A percentile compares a stretch with the other conserved stretches of the same genome.
Evolutionary conservation across 352 stramenopile species (phyloP).

Genomic region (Peronospora destructor): DNA sequence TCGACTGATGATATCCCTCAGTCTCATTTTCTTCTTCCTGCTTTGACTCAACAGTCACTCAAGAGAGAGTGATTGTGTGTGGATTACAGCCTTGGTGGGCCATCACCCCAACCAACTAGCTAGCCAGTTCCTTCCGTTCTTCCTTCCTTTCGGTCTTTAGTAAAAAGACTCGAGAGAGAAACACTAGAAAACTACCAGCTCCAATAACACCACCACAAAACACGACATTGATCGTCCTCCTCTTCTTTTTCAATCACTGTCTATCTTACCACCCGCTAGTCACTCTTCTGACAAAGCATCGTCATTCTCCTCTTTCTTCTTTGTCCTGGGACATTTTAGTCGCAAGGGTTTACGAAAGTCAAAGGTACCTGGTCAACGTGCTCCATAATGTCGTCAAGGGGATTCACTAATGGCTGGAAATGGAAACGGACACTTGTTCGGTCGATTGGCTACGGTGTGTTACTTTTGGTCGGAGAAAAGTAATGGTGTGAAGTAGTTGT

Average conservation of each 20-base stretch:
- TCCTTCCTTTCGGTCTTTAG: not conserved
- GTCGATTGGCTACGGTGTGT: conserved; percentile 16
- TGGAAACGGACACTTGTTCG: not conserved
- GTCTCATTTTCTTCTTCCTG: not conserved
- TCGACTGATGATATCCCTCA: not conserved
- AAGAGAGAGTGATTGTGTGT: conserved; percentile 12
- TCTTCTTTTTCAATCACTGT: conserved; percentile 1
- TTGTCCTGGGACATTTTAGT: not conserved
- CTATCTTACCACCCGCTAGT: conserved; percentile 8
- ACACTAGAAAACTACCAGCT: conserved; percentile 11
- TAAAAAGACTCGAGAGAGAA: conserved; percentile 2
- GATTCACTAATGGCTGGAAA: conserved; percentile 24
- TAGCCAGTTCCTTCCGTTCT: conserved; percentile 33
- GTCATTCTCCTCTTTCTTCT: not conserved
- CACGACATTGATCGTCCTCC: conserved; percentile 6
- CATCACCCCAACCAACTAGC: conserved; percentile 40
- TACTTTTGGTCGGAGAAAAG: conserved; percentile 7
- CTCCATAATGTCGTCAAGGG: conserved; percentile 57
- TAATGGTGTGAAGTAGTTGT: conserved; percentile 7
- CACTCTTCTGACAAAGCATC: not conserved
- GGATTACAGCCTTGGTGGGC: conserved; percentile 80
- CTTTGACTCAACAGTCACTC: conserved; percentile 11
- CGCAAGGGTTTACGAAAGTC: not conserved
- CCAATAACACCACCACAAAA: conserved; percentile 11
- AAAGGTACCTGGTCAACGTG: conserved; percentile 75